Evolutionary conservation across 1,139 yeast genomes (phyloP).

Genomic region (Candida sojae): DNA sequence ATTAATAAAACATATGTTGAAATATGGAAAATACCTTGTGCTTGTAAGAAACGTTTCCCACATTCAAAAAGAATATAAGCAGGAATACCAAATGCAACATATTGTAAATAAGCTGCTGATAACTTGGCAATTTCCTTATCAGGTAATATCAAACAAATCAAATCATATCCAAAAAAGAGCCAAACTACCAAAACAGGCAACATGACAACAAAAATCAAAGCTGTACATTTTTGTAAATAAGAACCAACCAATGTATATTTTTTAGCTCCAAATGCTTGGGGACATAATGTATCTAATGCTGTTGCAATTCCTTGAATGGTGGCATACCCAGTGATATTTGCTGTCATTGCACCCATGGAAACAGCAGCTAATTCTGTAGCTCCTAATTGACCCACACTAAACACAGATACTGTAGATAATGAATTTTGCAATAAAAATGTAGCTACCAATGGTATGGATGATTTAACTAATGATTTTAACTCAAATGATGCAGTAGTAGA

Average conservation of each 20-base stretch:
- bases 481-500: slow-evolving; percentile 34
- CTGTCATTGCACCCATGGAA: slow-evolving; percentile 64
- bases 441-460: slow-evolving; percentile 54
- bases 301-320: slow-evolving; percentile 62
- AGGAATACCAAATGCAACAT: slow-evolving; percentile 56
- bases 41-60: slow-evolving; percentile 70
- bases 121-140: slow-evolving; percentile 52
- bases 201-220: slow-evolving; percentile 52
- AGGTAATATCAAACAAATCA: slow-evolving; percentile 40
- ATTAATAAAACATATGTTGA: slow-evolving; percentile 67
- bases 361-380: slow-evolving; percentile 62
- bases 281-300: slow-evolving; percentile 57
- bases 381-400: slow-evolving; percentile 61
- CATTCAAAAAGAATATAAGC: slow-evolving; percentile 73
- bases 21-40: slow-evolving; percentile 80
- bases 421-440: slow-evolving; percentile 60
- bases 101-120: slow-evolving; percentile 53
- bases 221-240: slow-evolving; percentile 55
- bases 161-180: slow-evolving; percentile 47
- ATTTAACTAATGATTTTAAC: slow-evolving; percentile 36
- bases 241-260: slow-evolving; percentile 54
- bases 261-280: slow-evolving; percentile 62
- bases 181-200: slow-evolving; percentile 49
- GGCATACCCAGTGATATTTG: slow-evolving; percentile 60
- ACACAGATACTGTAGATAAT: slow-evolving; percentile 56